These are phyloP conservation scores for Psilocybe subaeruginosa DNA, from an alignment of 768 basidiomycete species.

Conservation along the genomic window DNA sequence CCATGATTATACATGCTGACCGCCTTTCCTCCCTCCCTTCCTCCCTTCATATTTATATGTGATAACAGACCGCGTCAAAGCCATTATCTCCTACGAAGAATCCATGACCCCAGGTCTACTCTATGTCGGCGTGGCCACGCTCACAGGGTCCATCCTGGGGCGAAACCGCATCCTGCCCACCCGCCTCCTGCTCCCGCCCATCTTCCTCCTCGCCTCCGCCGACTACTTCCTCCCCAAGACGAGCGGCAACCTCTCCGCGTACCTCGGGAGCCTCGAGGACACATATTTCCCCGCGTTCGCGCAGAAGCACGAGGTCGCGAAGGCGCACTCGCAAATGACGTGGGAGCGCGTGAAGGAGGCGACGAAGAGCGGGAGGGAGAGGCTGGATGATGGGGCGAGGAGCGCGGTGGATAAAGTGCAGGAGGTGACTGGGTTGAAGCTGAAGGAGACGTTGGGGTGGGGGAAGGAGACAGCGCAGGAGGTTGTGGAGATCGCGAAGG, in stretches of 20 bases:
- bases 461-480: conserved; percentile 20
- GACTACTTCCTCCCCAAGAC: conserved; percentile 90
- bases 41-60: background rate
- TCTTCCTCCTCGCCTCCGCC: conserved; percentile 68
- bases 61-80: conserved; percentile 74
- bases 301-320: conserved; percentile 65
- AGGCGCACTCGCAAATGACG: conserved; percentile 62
- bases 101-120: conserved; percentile 86
- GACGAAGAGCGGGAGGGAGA: conserved; percentile 46
- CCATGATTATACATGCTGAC: background rate
- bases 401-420: conserved; percentile 26
- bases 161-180: conserved; percentile 73
- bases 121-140: conserved; percentile 87
- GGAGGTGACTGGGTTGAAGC: conserved; percentile 66
- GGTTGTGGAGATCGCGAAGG: conserved; percentile 15
- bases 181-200: conserved; percentile 76
- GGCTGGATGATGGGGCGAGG: conserved; percentile 46
- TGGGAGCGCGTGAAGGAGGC: conserved; percentile 60
- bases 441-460: conserved; percentile 51
- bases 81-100: conserved; percentile 80
- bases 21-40: background rate
- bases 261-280: conserved; percentile 72
- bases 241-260: conserved; percentile 65
- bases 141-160: conserved; percentile 86
- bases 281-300: conserved; percentile 69